Percentiles rank a stretch among this genome's conserved stretches.
These are phyloP conservation scores for Trichophyton mentagrophytes DNA, from an alignment of 2,329 filamentous ascomycete genomes.

Conservation along the genomic window DNA sequence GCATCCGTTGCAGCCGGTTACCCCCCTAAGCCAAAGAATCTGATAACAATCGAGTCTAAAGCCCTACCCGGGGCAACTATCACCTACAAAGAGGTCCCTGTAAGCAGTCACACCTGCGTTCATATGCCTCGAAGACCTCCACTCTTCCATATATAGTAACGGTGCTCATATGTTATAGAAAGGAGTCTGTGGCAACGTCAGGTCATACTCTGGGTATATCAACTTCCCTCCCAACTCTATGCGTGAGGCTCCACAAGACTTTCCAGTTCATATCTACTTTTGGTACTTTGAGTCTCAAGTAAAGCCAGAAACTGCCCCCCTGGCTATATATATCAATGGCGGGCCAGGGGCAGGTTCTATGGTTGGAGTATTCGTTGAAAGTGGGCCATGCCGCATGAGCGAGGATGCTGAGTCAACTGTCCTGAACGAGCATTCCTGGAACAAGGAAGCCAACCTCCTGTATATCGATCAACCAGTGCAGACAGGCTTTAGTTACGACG, in stretches of 20 bases:
- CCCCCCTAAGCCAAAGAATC: neutral
- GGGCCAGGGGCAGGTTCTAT: slow-evolving; percentile 27
- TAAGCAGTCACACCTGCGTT: neutral
- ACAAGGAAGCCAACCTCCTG: slow-evolving; percentile 50
- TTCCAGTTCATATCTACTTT: slow-evolving; percentile 34
- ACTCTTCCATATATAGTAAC: neutral
- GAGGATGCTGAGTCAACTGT: slow-evolving; percentile 33
- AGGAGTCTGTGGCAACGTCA: neutral
- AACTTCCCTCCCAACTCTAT: slow-evolving; percentile 5
- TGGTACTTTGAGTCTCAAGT: slow-evolving; percentile 34
- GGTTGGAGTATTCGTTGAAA: slow-evolving; percentile 26
- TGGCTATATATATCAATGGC: slow-evolving; percentile 32
- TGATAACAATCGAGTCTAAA: slow-evolving; percentile 1
- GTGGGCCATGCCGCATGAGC: slow-evolving; percentile 34
- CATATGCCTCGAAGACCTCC: no score
- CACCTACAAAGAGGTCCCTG: slow-evolving; percentile 1
- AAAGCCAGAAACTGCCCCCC: slow-evolving; percentile 25
- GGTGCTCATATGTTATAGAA: neutral
- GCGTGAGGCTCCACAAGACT: neutral
- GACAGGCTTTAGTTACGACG: slow-evolving; percentile 41
- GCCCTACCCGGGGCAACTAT: neutral
- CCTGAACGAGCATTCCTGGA: slow-evolving; percentile 36
- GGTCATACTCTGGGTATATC: slow-evolving; percentile 3
- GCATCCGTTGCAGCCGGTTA: neutral
- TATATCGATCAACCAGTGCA: slow-evolving; percentile 52